Evolutionary conservation across 148 eudicot genomes (phyloP).

Genomic region (Cornus florida): DNA sequence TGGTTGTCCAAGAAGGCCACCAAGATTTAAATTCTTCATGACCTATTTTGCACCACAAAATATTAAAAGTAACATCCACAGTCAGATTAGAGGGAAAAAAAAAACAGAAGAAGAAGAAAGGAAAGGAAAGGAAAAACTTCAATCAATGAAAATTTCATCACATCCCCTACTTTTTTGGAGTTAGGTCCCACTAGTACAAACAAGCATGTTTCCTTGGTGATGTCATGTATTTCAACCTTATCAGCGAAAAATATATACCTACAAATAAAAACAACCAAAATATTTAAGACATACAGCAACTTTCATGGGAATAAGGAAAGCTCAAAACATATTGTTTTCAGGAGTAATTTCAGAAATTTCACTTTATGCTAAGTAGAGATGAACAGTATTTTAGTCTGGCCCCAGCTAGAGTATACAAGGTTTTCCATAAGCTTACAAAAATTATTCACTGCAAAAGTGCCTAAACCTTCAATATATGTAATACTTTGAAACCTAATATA

Average conservation of each 20-base stretch:
- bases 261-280: constrained; percentile 7
- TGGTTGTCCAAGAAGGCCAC: constrained; percentile 58
- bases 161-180: constrained; percentile 51
- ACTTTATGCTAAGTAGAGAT: background rate
- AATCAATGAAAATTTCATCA: background rate
- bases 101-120: background rate
- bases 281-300: background rate
- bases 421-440: background rate
- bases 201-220: constrained; percentile 51
- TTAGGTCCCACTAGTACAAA: constrained; percentile 63
- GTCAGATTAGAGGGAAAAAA: background rate
- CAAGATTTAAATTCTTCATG: constrained; percentile 54
- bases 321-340: background rate
- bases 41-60: constrained; percentile 39
- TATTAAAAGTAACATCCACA: constrained; percentile 1
- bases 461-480: no score
- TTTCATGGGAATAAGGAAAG: background rate
- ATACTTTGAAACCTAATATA: no score
- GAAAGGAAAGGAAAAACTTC: background rate
- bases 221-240: constrained; percentile 73
- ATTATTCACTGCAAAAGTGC: no score
- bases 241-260: constrained; percentile 76
- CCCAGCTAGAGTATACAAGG: background rate
- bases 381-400: background rate
- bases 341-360: background rate